Evolutionary conservation across 495 filamentous ascomycete species (phyloP), one percentile per base, ranked within the genome.

Genomic region (Penicillium desertorum): DNA sequence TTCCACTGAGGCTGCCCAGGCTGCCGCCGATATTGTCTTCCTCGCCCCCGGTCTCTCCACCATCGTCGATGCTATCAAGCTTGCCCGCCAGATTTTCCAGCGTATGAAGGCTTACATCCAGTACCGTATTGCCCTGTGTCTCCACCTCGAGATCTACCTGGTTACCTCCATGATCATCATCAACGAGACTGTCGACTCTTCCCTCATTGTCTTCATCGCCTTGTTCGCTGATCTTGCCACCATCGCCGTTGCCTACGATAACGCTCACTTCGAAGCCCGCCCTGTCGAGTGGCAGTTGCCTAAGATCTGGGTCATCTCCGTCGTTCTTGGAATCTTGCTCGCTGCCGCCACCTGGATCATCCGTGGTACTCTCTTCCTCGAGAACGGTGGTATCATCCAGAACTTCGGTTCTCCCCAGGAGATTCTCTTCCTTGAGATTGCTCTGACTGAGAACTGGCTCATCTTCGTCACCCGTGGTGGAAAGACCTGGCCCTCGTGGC

Each of bases 51-150:
- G 86, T 86, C 85, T 89, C 42, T 81, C 76, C 76, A 89, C 86
- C 61, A 89, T 89, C 48, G 86, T 89, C 68, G 80, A 85, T 71
- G 86, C 86, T 60, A 89, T 89, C 78, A 89, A 89, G 80, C 86
- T 87, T 62, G 84, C 86, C 61, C 85, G 86, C 66, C 83, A 89
- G 73, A 89, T 89, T 67, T 89, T 89, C 85, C 86, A 89, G 78
- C 86, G 86, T 65, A 89, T 89, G 86, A 89, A 89, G 82, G 82
- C 86, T 36, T 89, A 89, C 68, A 88, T 89, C 59, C 86, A 89
- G 71, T 89, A 89, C 77, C 86, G 86, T 83, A 89, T 89, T 66
- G 86, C 86, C 55, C 83, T 89, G 57, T 89, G 86, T 73, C 77
- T 89, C 49, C 86, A 89, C 74, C 75, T 89, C 65, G 86, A 89